Evolutionary conservation across 225 moss, liverwort and hornwort genomes (phyloP), one percentile per base, ranked within the genome.

Genomic region (Antitrichia curtipendula): DNA sequence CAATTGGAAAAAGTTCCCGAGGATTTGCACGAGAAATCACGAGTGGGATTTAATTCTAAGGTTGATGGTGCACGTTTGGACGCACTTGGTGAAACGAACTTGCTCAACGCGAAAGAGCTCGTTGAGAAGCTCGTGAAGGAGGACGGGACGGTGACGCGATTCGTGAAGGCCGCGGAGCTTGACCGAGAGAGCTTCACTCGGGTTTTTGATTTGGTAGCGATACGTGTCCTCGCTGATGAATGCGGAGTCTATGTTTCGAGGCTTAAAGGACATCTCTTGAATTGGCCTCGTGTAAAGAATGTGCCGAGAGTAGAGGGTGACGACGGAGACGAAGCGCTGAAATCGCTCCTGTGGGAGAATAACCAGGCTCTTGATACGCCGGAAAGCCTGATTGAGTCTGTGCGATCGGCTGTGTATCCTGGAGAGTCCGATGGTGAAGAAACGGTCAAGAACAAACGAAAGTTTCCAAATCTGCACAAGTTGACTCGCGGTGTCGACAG

Each of bases 231-330:
- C 60, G 93, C 93, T 47, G 92, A 92, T 53, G 93, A 91, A 31
- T 94, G 94, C 71, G 90, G 91, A 87, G 54, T 91, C 10, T 87
- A 92, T 20, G 94, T 90, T 43, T 82, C 87, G 74, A 84, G 66
- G 57, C 88, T 99, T 53, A 91, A 93, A 92, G 92, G 94, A 5
- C 94, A 96, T 88, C 88, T 99, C 85, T 89, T 99, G 69, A 95
- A 99, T 86, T 99, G 97, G 98, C 97, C 95, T 7, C 92, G 96
- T 72, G 93, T 99, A 76, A 95, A 93, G 91, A 99, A 99, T 81
- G 88, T 97, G 10, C 92, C 93, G 43, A 93, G 98, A 88, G 92
- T 97, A 34, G 81, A 87, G 50, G 96, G 95, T 73, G 96, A 99
- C 88, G 95, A 97, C 62, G 93, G 95, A 2, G 97, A 97, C 80